Base-by-base conservation (phyloP, 2,329 filamentous ascomycete species). In the Aspergillus oerlinghausenensis region DNA sequence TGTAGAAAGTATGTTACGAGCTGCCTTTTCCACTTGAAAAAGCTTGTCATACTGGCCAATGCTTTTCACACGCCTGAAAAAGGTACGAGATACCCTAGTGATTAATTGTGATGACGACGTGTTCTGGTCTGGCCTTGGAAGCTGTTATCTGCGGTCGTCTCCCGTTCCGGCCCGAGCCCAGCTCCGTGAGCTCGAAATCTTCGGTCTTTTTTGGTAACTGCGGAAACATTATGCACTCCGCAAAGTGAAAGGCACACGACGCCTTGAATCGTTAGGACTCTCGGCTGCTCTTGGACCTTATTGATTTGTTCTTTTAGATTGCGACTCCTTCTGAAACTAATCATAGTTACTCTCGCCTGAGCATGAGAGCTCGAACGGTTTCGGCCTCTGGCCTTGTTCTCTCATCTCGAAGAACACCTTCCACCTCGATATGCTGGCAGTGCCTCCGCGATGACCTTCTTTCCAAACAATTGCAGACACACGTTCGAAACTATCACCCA, bases 361-460 rank as follows among this genome's bases (percentile, higher is more conserved):
- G 64, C 60, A 75, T 75, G 73, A 68, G 69, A 69, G 68, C 72
- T 70, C 73, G 73, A 62, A 67, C 69, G 50, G 60, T 70, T 23
- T 66, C 69, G 60, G 71, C 72, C 63, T 68, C 70, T 58, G 69
- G 70, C 65, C 70, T 74, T 64, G 63, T 70, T 49, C 62, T 70
- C 59, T 69, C 67, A 49, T 62, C 67, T 56, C 71, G 66, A 65
- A 61, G 60, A 42, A 57, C 69, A 47, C 57, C 66, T n/a, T 61
- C 66, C n/a, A 64, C 68, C 28, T 65, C 69, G 51, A 68, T 76
- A 63, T 77, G 74, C 64, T 70, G 70, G 53, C 73, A 75, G 72
- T 77, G 74, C 64, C 71, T 76, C 51, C 69, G 63, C 51, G 65
- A 74, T 63, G 70, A 73, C 54, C 62, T 73, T 50, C 59, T 67